Percentiles rank a stretch among this genome's conserved stretches.
Evolutionary conservation across 768 basidiomycete species (phyloP).

Genomic region (Serendipita sp.): DNA sequence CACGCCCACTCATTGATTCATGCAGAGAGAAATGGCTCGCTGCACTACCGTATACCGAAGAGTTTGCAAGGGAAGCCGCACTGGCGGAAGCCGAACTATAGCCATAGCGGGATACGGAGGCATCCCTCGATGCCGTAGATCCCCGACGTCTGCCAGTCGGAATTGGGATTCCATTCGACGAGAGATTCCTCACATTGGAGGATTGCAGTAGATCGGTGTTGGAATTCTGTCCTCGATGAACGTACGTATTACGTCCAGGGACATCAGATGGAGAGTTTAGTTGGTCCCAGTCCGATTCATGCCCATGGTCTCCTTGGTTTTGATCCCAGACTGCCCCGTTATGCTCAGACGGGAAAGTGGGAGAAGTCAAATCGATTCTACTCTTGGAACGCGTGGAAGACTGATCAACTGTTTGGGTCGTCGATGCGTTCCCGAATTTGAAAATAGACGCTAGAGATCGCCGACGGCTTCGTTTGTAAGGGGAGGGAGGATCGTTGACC

Average conservation of each 20-base stretch:
- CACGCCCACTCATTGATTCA: not conserved
- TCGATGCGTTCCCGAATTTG: not conserved
- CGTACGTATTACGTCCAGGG: not conserved
- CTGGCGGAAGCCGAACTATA: constrained; percentile 1
- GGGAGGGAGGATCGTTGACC: not conserved
- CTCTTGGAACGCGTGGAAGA: not conserved
- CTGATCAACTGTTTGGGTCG: not conserved
- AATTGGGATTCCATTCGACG: not conserved
- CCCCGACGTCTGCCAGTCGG: not conserved
- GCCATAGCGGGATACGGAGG: not conserved
- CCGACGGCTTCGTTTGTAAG: not conserved
- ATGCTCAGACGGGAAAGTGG: not conserved
- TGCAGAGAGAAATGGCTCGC: not conserved
- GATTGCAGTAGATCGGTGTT: not conserved
- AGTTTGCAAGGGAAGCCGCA: not conserved
- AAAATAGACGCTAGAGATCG: not conserved
- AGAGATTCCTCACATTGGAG: not conserved
- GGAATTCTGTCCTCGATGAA: not conserved
- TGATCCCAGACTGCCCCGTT: not conserved
- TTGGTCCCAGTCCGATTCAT: not conserved
- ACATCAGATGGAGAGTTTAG: constrained; percentile 3
- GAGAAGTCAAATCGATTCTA: not conserved
- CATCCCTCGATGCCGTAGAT: not conserved
- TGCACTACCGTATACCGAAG: constrained; percentile 2
- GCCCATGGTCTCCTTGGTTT: not conserved